Base-by-base conservation (phyloP, 2,329 filamentous ascomycete genomes). In the Pyricularia grisea region DNA sequence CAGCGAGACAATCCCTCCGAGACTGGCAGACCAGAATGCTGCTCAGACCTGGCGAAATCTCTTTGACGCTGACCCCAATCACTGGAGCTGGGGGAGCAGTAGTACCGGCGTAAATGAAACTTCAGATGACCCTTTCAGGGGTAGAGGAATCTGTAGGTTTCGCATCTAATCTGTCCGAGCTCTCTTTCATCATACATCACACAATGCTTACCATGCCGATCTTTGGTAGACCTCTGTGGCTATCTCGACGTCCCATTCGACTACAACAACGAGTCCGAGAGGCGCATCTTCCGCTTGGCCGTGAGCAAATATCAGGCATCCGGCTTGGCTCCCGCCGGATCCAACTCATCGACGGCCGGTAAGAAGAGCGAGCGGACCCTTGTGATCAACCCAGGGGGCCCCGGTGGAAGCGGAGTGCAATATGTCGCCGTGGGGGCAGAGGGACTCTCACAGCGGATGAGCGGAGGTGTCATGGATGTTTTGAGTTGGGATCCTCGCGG, bases 401-500 rank as follows among this genome's bases (percentile, higher is more conserved):
- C 83, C 0, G 83, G 82, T 7, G 81, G 74, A 10, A 80, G 80
- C 61, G 82, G 82, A 2, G 83, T 80, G 0, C 74, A 68, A 0
- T 80, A 80, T 58, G 77, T 75, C 3, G 84, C 80, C 81, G 72
- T 77, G 6, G 71, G 71, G 0, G 78, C 76, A 3, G 78, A 83
- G 69, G 68, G 70, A 0, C 70, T 82, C 50, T 79, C 80, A 3
- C 72, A 78, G 68, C 79, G 81, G 3, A 73, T 85, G 14, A 82
- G 81, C 69, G 78, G 78, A 36, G 77, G 79, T 27, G 73, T 76
- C 27, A 82, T 79, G 27, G 83, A 85, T 70, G 80, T 85, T 6
- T 73, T 86, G 17, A 82, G 83, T n/a, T 86, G 82, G 80, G 84
- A 86, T 67, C 84, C 84, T n/a, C 80, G 84, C 3, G 84, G 84